Evolutionary conservation across 1,139 yeast genomes (phyloP), one percentile per base, ranked within the genome.

Genomic region (Geotrichum macrosporum): DNA sequence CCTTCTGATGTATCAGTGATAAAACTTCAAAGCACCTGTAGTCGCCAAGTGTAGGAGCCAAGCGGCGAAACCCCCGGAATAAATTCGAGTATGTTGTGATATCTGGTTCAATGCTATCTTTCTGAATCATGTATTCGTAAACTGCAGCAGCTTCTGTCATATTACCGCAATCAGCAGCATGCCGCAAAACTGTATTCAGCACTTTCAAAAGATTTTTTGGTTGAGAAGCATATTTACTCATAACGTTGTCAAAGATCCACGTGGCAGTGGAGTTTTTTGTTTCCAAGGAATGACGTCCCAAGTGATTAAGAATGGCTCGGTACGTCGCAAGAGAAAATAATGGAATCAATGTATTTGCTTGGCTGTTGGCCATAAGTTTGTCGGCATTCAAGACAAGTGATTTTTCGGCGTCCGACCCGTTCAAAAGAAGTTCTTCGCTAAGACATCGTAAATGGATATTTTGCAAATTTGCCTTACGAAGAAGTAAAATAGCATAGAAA

Each of bases 81-180:
- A 60, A 41, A 18, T 46, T 50, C 9, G 53, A 35, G 20, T 57
- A 48, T 5, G 51, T 44, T 6, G 52, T 33, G 16, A 41, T 40
- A 27, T 47, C 44, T 1, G 60, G 61, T 16, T 44, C 37, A 18
- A 44, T 5, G 19, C 35, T 15, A 53, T 55, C 54, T 20, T 52
- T 53, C 24, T 54, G 49, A 2, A 53, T 27, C 55, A 59, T 55
- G 22, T 48, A 41, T 22, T 59, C 57, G 46, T 52, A 56, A n/a
- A 60, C 50, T 1, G 44, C 41, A 5, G 53, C 51, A 1, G 60
- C 59, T 4, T 54, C 53, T 5, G 46, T 45, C 37, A 59, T 50
- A n/a, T 60, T 57, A 15, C 57, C 62, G 22, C 53, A 27, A 22
- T 59, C 57, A 12, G 57, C 48, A 2, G 59, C 58, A 6, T 58